phyloP scores from a whole-genome alignment of 192 early-diverging fungal genomes.

The Coemansia sp. region DNA sequence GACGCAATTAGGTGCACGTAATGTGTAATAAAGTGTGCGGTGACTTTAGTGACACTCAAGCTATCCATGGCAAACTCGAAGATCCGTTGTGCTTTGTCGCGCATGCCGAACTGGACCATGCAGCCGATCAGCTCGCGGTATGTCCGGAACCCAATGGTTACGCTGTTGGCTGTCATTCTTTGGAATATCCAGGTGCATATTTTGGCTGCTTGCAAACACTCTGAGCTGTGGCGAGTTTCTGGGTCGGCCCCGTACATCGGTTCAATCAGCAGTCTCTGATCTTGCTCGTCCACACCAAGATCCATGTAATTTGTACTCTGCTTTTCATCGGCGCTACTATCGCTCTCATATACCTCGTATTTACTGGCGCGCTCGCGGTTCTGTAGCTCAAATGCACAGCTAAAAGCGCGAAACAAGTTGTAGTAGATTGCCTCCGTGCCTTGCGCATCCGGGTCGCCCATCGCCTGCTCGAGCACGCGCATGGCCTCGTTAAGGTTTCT shows the following conservation, averaged over 20 bases:
- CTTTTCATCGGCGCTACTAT: not conserved
- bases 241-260: not conserved
- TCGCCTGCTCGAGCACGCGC: slow-evolving; percentile 34
- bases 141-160: slow-evolving; percentile 22
- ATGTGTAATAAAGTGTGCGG: slow-evolving; percentile 21
- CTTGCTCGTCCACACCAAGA: not conserved
- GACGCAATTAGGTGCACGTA: slow-evolving; percentile 31
- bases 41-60: slow-evolving; percentile 14
- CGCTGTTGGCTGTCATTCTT: slow-evolving; percentile 23
- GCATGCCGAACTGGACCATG: slow-evolving; percentile 32
- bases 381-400: slow-evolving; percentile 10
- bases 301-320: not conserved
- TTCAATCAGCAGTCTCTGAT: not conserved
- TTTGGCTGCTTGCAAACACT: slow-evolving; percentile 29
- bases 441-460: slow-evolving; percentile 28
- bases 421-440: slow-evolving; percentile 39
- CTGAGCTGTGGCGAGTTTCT: slow-evolving; percentile 1
- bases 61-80: slow-evolving; percentile 45
- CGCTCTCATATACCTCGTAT: not conserved
- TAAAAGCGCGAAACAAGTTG: slow-evolving; percentile 39
- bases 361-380: not conserved
- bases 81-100: slow-evolving; percentile 42
- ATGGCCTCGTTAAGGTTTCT: slow-evolving; percentile 33
- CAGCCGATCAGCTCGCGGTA: slow-evolving; percentile 48
- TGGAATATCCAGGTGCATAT: slow-evolving; percentile 45